These are phyloP conservation scores for Leishmania gerbilli DNA, from an alignment of 208 protist genomes.

Conservation along the genomic window DNA sequence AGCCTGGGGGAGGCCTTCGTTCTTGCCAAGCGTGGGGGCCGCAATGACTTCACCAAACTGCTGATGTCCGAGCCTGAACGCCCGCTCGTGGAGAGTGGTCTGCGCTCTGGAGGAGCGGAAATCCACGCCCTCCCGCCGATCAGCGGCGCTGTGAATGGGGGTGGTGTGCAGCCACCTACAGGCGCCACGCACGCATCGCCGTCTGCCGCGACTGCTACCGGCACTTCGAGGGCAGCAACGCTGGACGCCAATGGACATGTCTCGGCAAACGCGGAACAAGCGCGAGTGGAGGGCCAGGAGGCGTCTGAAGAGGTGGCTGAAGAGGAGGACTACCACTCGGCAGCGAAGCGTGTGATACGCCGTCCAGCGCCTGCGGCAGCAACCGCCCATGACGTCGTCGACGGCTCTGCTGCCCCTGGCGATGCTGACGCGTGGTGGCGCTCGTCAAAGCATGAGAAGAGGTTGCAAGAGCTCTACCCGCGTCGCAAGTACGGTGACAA, in stretches of 20 bases:
- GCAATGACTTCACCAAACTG: constrained; percentile 84
- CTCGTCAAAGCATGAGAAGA: constrained; percentile 56
- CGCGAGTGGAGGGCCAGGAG: constrained; percentile 6
- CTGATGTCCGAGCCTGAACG: constrained; percentile 81
- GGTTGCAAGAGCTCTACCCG: constrained; percentile 65
- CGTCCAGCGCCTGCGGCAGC: background rate
- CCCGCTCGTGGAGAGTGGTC: constrained; percentile 23
- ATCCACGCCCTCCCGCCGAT: background rate
- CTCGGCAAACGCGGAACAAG: background rate
- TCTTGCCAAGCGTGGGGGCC: constrained; percentile 75
- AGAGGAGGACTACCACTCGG: constrained; percentile 14
- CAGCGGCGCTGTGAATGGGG: background rate
- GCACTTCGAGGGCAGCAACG: background rate
- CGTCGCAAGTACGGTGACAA: constrained; percentile 69
- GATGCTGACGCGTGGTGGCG: constrained; percentile 77
- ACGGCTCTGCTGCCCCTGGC: constrained; percentile 11
- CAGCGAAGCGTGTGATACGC: constrained; percentile 11
- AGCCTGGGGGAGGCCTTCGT: constrained; percentile 82
- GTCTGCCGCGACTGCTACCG: background rate
- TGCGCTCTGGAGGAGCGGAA: constrained; percentile 1
- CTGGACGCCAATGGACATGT: background rate
- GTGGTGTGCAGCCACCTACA: background rate
- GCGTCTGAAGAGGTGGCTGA: constrained; percentile 12
- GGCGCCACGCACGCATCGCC: background rate
- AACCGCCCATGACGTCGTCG: background rate